Base-by-base conservation (phyloP, 1,284 basidiomycete species). In the Takashimella tepidaria region DNA sequence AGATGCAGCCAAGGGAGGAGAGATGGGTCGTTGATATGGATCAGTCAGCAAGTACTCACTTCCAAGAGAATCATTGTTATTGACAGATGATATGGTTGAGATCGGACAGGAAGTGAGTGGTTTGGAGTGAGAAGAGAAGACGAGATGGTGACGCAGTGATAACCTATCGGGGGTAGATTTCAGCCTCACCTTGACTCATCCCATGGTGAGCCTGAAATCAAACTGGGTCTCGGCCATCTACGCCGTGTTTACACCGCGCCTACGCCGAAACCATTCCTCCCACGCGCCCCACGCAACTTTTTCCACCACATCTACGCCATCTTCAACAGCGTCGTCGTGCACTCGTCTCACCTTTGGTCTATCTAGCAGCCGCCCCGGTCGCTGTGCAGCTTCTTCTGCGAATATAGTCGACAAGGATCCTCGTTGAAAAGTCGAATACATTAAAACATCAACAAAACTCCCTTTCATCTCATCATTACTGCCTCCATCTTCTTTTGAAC, bases 41-140 rank as follows among this genome's bases (percentile, higher is more conserved):
- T n/a, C n/a, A n/a, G n/a, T n/a, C n/a, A n/a, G n/a, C n/a, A n/a
- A n/a, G n/a, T n/a, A n/a, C 78, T 53, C 60, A 84, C 85, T 79
- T 87, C 85, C 69, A 87, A 81, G 31, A 87, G 78, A 64, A 87
- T 87, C 85, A 87, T 87, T 45, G 45, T 69, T 61, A 21, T n/a
- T 24, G 26, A 22, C 5, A 24, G 48, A 49, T 41, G 48, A 49
- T 22, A 50, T 41, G 41, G 20, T 41, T 41, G 31, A 42, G 23
- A 23, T n/a, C n/a, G 23, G 21, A 23, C 12, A 5, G 27, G n/a
- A 6, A 6, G 44, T 23, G 21, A 12, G 6, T 16, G 44, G 44
- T 45, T 20, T 16, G 4, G 21, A 24, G n/a, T 24, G 44, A 23
- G 5, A 16, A 23, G 21, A 23, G n/a, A 24, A 23, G 44, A 6